Evolutionary conservation across 139 green algal species (phyloP).

Genomic region (Chlamydomonas sphaeroides): DNA sequence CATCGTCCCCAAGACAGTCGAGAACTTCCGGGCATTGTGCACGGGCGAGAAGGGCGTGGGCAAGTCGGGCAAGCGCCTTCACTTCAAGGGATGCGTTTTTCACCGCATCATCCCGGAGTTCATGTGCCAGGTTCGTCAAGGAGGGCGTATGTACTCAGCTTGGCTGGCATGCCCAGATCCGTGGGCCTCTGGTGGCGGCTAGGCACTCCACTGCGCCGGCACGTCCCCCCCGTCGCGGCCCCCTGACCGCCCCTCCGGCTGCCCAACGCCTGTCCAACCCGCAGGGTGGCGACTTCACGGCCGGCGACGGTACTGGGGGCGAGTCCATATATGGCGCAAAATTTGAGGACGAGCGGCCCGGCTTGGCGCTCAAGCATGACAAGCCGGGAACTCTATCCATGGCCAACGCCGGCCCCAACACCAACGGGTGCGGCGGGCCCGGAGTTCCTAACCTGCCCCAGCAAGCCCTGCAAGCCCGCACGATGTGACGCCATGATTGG

Average conservation of each 20-base stretch:
- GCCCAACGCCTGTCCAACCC: no score
- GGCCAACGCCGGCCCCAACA: conserved; percentile 78
- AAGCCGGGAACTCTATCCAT: conserved; percentile 70
- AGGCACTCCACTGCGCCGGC: no score
- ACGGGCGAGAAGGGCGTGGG: conserved; percentile 85
- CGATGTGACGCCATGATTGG: no score
- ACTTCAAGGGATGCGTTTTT: conserved; percentile 89
- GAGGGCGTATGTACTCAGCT: no score
- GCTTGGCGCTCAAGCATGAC: conserved; percentile 91
- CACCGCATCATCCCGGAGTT: conserved; percentile 82
- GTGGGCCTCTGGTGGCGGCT: no score
- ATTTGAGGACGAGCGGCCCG: conserved; percentile 81
- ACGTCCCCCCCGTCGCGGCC: no score
- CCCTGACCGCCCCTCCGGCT: no score
- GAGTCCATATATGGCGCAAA: conserved; percentile 89
- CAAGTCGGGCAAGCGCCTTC: conserved; percentile 81
- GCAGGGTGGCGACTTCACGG: conserved; percentile 71
- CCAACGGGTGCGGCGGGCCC: conserved; percentile 67
- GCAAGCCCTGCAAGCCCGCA: background rate
- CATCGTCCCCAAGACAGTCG: conserved; percentile 80
- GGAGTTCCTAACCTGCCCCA: no score
- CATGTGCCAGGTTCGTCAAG: conserved; percentile 64
- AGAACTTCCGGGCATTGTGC: conserved; percentile 89
- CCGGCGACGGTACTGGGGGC: conserved; percentile 81
- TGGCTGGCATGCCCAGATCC: no score